Evolutionary conservation across 163 green algal genomes (phyloP).

Genomic region (Scenedesmus sp.): DNA sequence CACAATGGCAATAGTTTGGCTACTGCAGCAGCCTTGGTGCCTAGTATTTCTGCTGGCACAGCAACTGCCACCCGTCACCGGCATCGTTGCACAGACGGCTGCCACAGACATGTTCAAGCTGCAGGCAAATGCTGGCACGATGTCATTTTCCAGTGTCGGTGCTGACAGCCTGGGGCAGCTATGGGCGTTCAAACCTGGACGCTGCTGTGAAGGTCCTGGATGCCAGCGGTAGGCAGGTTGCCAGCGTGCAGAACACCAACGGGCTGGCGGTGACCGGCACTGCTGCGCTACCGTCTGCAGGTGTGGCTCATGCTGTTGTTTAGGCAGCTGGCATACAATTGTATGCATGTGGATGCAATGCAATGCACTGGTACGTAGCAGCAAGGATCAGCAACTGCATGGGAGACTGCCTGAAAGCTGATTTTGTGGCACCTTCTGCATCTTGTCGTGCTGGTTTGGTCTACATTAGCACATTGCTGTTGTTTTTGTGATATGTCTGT

Average conservation of each 20-base stretch:
- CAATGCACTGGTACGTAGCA: no score
- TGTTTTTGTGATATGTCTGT: no score
- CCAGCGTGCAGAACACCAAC: background rate
- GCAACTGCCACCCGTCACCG: background rate
- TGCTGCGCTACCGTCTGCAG: background rate
- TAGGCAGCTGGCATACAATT: no score
- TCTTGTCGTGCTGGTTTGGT: no score
- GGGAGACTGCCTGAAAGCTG: no score
- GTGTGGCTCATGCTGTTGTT: no score
- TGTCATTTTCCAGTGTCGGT: background rate
- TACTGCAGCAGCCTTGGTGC: background rate
- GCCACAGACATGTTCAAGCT: background rate
- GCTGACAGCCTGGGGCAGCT: background rate
- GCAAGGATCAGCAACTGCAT: no score
- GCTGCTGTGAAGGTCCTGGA: background rate
- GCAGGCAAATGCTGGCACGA: background rate
- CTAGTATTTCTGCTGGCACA: background rate
- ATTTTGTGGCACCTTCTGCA: no score
- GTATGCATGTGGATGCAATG: no score
- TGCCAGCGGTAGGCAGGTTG: background rate
- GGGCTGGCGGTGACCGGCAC: background rate
- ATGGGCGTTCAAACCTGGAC: background rate
- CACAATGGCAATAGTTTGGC: background rate
- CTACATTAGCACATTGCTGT: no score
- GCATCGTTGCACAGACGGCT: background rate